Percentiles rank a stretch among this genome's conserved stretches.
phyloP scores from a whole-genome alignment of 345 rosid genomes.

The Syzygium aromaticum region DNA sequence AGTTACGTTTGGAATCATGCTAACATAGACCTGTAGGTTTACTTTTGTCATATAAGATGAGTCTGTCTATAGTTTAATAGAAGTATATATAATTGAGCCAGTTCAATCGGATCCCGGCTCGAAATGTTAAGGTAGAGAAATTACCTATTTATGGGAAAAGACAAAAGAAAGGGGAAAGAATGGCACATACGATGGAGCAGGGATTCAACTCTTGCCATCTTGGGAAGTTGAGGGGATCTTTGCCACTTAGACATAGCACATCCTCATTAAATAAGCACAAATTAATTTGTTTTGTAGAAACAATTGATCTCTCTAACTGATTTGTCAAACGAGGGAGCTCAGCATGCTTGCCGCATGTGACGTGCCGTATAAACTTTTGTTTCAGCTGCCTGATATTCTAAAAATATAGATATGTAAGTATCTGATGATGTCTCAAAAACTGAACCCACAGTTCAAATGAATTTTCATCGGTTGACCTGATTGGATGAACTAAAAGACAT shows the following conservation, averaged over 20 bases:
- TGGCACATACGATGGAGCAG: neutral
- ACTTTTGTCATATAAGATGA: neutral
- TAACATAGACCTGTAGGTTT: neutral
- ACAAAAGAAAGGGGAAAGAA: neutral
- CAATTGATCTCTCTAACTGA: neutral
- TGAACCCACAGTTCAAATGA: neutral
- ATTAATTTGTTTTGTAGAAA: neutral
- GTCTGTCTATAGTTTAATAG: neutral
- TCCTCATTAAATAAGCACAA: neutral
- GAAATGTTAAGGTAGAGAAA: neutral
- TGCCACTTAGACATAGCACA: neutral
- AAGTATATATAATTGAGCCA: neutral
- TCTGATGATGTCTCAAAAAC: neutral
- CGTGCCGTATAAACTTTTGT: neutral
- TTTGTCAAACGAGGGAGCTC: neutral
- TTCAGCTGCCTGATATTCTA: neutral
- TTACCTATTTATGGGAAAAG: neutral
- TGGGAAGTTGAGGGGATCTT: neutral
- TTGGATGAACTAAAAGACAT: neutral
- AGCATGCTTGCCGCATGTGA: neutral
- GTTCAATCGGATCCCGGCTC: neutral
- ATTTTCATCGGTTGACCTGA: neutral
- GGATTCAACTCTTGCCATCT: neutral
- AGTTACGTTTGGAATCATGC: neutral
- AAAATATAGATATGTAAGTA: neutral